Evolutionary conservation across 768 basidiomycete species (phyloP).

Genomic region (Tephrocybe sp.): DNA sequence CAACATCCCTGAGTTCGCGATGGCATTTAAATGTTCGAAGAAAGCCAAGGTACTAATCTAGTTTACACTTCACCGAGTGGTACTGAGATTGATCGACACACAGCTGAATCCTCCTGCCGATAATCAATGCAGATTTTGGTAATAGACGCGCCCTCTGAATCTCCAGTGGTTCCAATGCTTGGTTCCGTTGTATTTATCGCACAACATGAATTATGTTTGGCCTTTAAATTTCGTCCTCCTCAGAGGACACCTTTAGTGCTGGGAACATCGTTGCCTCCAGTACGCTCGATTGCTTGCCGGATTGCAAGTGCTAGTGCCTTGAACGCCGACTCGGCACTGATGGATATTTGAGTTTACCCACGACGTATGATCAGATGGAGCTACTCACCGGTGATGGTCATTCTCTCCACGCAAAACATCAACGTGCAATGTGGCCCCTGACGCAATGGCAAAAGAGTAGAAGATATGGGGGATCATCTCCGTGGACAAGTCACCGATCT

Average conservation of each 20-base stretch:
- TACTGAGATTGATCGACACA: not conserved
- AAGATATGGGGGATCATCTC: constrained; percentile 99
- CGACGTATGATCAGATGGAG: not conserved
- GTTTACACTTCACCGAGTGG: not conserved
- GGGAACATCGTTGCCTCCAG: constrained; percentile 88
- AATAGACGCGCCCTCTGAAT: constrained; percentile 24
- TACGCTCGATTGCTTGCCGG: constrained; percentile 88
- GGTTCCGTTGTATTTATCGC: constrained; percentile 8
- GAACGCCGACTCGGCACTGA: constrained; percentile 95
- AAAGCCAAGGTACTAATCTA: constrained; percentile 63
- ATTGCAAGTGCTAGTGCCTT: constrained; percentile 97
- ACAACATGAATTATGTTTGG: constrained; percentile 9
- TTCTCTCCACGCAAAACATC: constrained; percentile 95
- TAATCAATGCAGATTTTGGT: constrained; percentile 83
- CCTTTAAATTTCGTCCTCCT: not conserved
- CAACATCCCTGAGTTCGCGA: constrained; percentile 87
- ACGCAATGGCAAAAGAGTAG: constrained; percentile 96
- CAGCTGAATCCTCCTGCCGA: constrained; percentile 84
- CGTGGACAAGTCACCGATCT: constrained; percentile 91
- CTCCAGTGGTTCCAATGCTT: not conserved
- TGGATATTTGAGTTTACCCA: constrained; percentile 7
- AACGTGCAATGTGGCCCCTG: constrained; percentile 91
- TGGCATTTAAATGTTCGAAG: constrained; percentile 80
- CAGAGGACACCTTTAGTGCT: constrained; percentile 94
- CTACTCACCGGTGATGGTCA: constrained; percentile 89